Evolutionary conservation across 2,329 filamentous ascomycete genomes (phyloP).

Genomic region (Aaosphaeria pasadenensis): DNA sequence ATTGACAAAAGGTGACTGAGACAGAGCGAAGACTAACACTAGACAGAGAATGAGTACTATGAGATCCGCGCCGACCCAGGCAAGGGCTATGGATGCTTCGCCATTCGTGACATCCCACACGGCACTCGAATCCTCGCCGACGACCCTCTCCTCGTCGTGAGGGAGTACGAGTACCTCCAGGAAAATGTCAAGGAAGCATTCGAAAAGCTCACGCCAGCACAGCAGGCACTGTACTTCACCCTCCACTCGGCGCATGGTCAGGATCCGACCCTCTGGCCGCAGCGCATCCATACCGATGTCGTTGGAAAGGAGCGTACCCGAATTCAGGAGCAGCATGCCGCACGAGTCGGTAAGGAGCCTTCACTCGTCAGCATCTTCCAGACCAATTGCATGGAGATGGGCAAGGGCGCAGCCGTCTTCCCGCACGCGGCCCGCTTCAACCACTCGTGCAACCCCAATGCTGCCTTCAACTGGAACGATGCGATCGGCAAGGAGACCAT

Average conservation of each 20-base stretch:
- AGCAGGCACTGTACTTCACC: constrained; percentile 22
- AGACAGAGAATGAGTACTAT: constrained; percentile 22
- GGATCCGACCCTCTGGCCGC: constrained; percentile 23
- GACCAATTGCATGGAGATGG: constrained; percentile 41
- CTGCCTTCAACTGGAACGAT: constrained; percentile 35
- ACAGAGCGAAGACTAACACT: neutral
- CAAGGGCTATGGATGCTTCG: constrained; percentile 45
- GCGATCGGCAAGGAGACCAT: constrained; percentile 27
- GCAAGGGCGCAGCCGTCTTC: constrained; percentile 33
- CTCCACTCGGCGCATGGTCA: constrained; percentile 28
- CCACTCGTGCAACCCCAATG: constrained; percentile 42
- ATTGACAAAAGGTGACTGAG: neutral
- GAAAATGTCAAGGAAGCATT: constrained; percentile 29
- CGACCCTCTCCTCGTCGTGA: constrained; percentile 34
- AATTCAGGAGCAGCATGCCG: constrained; percentile 31
- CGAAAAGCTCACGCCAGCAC: constrained; percentile 12
- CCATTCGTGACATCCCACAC: constrained; percentile 28
- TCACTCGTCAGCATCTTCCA: constrained; percentile 37
- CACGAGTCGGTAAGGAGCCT: constrained; percentile 15
- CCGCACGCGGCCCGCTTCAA: constrained; percentile 39
- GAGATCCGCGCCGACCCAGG: constrained; percentile 28
- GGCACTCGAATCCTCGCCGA: constrained; percentile 43
- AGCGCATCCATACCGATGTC: constrained; percentile 19
- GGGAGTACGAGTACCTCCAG: constrained; percentile 27
- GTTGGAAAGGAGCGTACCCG: constrained; percentile 13